Base-by-base conservation (phyloP, 177 flowering plant genomes). In the Vitis hybrid region DNA sequence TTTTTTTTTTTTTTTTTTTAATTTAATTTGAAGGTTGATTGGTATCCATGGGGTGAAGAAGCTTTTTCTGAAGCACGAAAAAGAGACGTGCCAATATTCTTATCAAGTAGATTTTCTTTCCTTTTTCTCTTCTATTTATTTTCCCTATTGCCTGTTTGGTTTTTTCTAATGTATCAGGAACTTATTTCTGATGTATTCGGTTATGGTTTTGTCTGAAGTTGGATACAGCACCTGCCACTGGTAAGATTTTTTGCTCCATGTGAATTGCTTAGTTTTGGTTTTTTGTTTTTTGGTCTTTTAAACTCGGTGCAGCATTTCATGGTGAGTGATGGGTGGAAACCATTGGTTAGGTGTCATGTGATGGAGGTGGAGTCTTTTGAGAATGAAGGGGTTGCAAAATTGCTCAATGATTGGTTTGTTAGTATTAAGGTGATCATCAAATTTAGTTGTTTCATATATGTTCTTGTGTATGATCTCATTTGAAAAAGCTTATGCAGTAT, bases 141-240 rank as follows among this genome's bases (percentile, higher is more conserved):
- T 40, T 30, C 6, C 32, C 12, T 52, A 23, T 19, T 49, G 18
- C 54, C 34, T 40, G 11, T 30, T 59, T 4, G 56, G 17, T 2
- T 7, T 40, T 34, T 40, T n/a, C 45, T 30, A 17, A 50, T 51
- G 4, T 75, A 51, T 64, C 19, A 55, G 55, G 61, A 54, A 72
- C 15, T 10, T 66, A 55, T 10, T 23, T 9, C 10, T 65, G 72
- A 61, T 70, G 30, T 49, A 61, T 58, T 54, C 63, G 69, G 68
- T 23, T 66, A 52, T n/a, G 45, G 66, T 72, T 59, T 49, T 64
- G 21, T 64, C 72, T 65, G 83, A 87, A 94, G 99, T 94, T 80
- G 99, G 99, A 70, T 94, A 94, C 87, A 94, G 99, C 82, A 94
- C 98, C 40, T 94, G 99, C 69, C 98, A 93, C 68, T 94, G 99